phyloP scores from a whole-genome alignment of 352 stramenopile species.

The Pythium monospermum region DNA sequence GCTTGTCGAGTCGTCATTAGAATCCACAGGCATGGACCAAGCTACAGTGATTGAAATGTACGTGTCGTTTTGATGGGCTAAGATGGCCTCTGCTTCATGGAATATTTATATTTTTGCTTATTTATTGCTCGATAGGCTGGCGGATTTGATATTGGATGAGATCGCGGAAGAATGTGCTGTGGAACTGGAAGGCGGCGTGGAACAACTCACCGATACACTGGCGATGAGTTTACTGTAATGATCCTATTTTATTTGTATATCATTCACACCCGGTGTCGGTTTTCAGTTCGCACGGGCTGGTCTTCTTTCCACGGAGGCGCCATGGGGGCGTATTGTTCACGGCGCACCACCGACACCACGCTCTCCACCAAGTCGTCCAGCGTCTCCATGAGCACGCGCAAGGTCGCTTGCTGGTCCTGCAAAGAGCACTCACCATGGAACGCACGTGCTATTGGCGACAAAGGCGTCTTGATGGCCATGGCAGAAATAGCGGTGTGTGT shows the following conservation, averaged over 20 bases:
- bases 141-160: conserved; percentile 40
- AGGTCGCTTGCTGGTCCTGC: conserved; percentile 4
- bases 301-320: not conserved
- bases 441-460: no score
- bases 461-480: no score
- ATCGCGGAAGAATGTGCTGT: conserved; percentile 30
- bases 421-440: no score
- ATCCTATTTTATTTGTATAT: no score
- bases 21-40: conserved; percentile 54
- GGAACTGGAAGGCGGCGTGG: conserved; percentile 35
- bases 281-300: conserved; percentile 14
- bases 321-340: conserved; percentile 4
- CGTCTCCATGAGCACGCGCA: conserved; percentile 5
- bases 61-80: conserved; percentile 6
- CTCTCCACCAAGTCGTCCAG: conserved; percentile 12
- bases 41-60: conserved; percentile 59
- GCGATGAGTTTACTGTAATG: conserved; percentile 29
- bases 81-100: not conserved
- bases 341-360: conserved; percentile 3
- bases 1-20: conserved; percentile 50
- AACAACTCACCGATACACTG: conserved; percentile 34
- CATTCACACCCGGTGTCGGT: conserved; percentile 4
- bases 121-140: conserved; percentile 21
- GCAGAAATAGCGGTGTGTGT: no score
- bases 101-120: not conserved